Conservation (phyloP, 192 early-diverging fungal species). For the Coemansia sp. region DNA sequence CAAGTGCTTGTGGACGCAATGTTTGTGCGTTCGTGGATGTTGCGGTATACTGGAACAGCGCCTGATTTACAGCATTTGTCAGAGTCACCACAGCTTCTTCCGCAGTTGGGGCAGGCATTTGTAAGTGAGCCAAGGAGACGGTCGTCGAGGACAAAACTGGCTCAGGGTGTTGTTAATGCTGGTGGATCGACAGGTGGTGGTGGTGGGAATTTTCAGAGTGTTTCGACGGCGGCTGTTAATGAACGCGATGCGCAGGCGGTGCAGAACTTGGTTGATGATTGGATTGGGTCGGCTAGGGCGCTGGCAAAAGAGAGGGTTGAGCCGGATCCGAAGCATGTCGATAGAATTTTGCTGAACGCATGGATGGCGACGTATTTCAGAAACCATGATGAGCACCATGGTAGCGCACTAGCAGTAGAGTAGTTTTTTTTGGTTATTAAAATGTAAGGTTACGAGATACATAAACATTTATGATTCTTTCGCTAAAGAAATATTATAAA, state of each 20-base stretch:
- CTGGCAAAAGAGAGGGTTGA: conserved; percentile 15
- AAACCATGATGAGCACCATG: background rate
- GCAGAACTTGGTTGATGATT: conserved; percentile 45
- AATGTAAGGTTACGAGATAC: too few species aligned
- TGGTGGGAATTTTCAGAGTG: background rate
- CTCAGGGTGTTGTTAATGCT: background rate
- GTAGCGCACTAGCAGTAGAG: background rate
- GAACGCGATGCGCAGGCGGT: conserved; percentile 38
- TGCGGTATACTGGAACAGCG: conserved; percentile 39
- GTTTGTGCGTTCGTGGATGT: conserved; percentile 48
- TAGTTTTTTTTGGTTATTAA: background rate
- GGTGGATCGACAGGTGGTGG: background rate
- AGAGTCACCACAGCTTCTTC: background rate
- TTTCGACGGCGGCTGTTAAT: conserved; percentile 13
- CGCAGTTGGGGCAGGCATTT: conserved; percentile 2
- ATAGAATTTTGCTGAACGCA: conserved; percentile 25
- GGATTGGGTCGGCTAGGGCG: conserved; percentile 36
- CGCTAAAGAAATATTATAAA: background rate
- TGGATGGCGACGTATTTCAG: conserved; percentile 40
- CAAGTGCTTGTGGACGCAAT: conserved; percentile 39
- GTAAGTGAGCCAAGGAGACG: conserved; percentile 11
- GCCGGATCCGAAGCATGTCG: conserved; percentile 20
- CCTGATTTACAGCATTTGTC: conserved; percentile 23
- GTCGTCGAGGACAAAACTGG: background rate
- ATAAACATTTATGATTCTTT: background rate